Percentiles rank a stretch among this genome's conserved stretches.
These are phyloP conservation scores for Boletus huronensis DNA, from an alignment of 768 basidiomycete genomes.

Conservation along the genomic window DNA sequence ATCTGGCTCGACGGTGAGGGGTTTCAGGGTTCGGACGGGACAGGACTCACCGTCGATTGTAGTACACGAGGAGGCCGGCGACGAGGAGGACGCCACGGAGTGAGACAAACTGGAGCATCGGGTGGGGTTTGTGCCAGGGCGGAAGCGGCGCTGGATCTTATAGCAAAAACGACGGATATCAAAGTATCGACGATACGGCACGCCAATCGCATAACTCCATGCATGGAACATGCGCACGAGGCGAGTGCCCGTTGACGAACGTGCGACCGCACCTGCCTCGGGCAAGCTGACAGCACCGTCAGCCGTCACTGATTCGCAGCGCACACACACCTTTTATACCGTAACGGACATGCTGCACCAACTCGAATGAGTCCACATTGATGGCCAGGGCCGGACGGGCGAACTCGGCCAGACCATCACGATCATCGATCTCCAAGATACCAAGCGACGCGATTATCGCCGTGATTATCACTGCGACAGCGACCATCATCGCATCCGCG, in stretches of 20 bases:
- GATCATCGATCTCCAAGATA: too few relatives aligned
- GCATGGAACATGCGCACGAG: slow-evolving; percentile 6
- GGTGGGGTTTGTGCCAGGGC: too few relatives aligned
- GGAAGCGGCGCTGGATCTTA: too few relatives aligned
- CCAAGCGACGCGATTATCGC: too few relatives aligned
- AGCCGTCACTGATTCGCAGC: background rate
- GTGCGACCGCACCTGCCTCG: slow-evolving; percentile 1
- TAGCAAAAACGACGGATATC: slow-evolving; percentile 1
- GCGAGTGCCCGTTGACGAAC: background rate
- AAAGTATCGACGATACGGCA: too few relatives aligned
- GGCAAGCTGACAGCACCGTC: background rate
- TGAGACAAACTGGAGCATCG: slow-evolving; percentile 8
- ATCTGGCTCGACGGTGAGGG: slow-evolving; percentile 5
- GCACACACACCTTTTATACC: background rate
- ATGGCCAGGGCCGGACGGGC: too few relatives aligned
- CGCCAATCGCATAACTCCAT: slow-evolving; percentile 1
- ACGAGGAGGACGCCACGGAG: slow-evolving; percentile 20
- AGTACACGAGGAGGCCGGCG: slow-evolving; percentile 15
- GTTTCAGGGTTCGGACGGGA: too few relatives aligned
- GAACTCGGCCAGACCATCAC: too few relatives aligned
- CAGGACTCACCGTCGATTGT: slow-evolving; percentile 17
- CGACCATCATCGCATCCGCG: too few relatives aligned
- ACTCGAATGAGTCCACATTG: background rate
- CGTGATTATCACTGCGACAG: too few relatives aligned
- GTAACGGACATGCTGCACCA: background rate